Conservation (phyloP, 768 basidiomycete genomes). For the Boletus edulis region DNA sequence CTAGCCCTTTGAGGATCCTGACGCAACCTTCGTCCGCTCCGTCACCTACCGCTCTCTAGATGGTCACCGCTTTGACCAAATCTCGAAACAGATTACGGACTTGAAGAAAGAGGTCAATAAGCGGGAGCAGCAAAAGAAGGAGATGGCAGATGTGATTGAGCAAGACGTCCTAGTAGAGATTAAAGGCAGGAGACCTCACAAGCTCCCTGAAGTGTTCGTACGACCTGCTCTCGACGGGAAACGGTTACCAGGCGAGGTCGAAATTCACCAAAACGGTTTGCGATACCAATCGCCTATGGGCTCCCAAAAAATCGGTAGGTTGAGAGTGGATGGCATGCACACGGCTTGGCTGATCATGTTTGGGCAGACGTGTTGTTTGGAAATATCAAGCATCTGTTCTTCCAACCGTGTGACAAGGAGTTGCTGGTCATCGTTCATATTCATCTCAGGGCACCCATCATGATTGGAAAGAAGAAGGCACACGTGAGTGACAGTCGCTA, state of each 20-base stretch:
- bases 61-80: conserved; percentile 80
- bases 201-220: conserved; percentile 89
- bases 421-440: conserved; percentile 91
- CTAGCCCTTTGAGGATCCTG: conserved; percentile 94
- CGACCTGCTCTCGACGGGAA: conserved; percentile 95
- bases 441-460: conserved; percentile 92
- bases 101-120: conserved; percentile 97
- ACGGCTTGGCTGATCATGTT: conserved; percentile 2
- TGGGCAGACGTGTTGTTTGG: conserved; percentile 83
- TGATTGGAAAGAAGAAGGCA: conserved; percentile 98
- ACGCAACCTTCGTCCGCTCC: conserved; percentile 94
- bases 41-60: conserved; percentile 92
- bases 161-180: conserved; percentile 88
- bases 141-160: conserved; percentile 97
- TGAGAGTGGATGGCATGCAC: background rate
- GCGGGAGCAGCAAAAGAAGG: conserved; percentile 95
- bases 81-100: conserved; percentile 91
- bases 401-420: conserved; percentile 98
- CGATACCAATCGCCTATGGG: conserved; percentile 86
- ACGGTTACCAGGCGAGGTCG: conserved; percentile 93
- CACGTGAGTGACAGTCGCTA: conserved; percentile 52
- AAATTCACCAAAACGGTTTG: conserved; percentile 96
- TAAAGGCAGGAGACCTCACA: conserved; percentile 82
- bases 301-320: conserved; percentile 86
- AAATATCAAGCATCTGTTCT: conserved; percentile 98